phyloP scores from a whole-genome alignment of 2,329 filamentous ascomycete species.

The Plectosphaerella plurivora region DNA sequence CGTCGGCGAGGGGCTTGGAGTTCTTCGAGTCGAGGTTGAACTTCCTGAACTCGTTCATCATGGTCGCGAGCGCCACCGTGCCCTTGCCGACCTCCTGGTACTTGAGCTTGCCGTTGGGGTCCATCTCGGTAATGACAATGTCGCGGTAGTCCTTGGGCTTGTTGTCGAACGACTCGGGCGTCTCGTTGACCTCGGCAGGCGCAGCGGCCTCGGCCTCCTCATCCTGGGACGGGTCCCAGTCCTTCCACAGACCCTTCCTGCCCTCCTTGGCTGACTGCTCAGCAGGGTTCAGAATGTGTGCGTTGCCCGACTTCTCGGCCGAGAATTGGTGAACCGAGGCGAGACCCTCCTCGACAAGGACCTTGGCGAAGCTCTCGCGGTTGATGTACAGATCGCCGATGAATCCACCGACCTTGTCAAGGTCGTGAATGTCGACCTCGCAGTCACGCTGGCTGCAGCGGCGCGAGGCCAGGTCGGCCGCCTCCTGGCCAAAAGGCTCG shows the following conservation, averaged over 20 bases:
- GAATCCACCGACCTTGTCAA: conserved; percentile 96
- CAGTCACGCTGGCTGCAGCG: conserved; percentile 92
- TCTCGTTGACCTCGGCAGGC: conserved; percentile 41
- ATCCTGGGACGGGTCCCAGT: conserved; percentile 90
- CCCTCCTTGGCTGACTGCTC: conserved; percentile 87
- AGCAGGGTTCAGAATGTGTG: conserved; percentile 79
- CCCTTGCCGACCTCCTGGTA: conserved; percentile 86
- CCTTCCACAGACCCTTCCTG: conserved; percentile 83
- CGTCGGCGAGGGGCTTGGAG: conserved; percentile 64
- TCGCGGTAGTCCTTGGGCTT: conserved; percentile 83
- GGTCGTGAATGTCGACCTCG: conserved; percentile 90
- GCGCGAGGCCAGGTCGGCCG: conserved; percentile 83
- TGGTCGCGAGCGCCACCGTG: conserved; percentile 75
- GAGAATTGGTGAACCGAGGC: conserved; percentile 92
- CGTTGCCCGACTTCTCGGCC: conserved; percentile 90
- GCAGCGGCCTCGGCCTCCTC: conserved; percentile 54
- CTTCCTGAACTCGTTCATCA: conserved; percentile 87
- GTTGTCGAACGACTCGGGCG: conserved; percentile 49
- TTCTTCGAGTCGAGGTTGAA: conserved; percentile 87
- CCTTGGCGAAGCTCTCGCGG: conserved; percentile 92
- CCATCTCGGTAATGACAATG: conserved; percentile 86
- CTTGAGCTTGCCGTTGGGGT: conserved; percentile 77
- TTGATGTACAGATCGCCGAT: conserved; percentile 92
- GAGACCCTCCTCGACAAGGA: conserved; percentile 88
- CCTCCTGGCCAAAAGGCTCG: conserved; percentile 94